Percentiles rank a stretch among this genome's conserved stretches.
Conservation (phyloP, 495 filamentous ascomycete species). For the Tuber melanosporum region DNA sequence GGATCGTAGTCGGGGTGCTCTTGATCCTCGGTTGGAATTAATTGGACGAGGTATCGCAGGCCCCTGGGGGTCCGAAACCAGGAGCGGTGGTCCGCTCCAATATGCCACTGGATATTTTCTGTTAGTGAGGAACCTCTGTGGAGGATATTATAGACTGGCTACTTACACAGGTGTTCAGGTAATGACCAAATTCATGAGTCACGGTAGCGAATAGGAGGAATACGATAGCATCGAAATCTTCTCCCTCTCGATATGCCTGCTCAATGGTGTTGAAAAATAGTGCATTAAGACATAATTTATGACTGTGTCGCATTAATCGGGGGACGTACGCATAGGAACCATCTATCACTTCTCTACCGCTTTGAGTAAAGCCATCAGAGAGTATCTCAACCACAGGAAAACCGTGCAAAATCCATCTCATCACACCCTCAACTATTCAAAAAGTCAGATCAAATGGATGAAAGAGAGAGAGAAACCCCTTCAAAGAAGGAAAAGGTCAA, state of each 20-base stretch:
- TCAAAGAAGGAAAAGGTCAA: not conserved
- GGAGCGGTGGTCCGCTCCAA: not conserved
- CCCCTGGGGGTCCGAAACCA: not conserved
- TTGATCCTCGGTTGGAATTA: not conserved
- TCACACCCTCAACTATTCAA: slow-evolving; percentile 17
- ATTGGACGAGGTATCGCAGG: not conserved
- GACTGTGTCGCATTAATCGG: not conserved
- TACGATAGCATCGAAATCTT: slow-evolving; percentile 14
- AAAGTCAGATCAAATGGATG: not conserved
- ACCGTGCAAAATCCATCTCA: slow-evolving; percentile 19
- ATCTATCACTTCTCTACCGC: not conserved
- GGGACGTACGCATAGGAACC: not conserved
- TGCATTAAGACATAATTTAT: slow-evolving; percentile 13
- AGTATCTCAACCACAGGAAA: slow-evolving; percentile 23
- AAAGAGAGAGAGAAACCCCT: not conserved
- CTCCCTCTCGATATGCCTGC: slow-evolving; percentile 3
- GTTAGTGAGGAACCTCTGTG: not conserved
- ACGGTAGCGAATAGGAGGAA: slow-evolving; percentile 12
- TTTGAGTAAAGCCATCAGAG: not conserved
- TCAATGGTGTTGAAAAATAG: slow-evolving; percentile 19
- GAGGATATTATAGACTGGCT: not conserved
- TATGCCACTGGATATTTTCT: not conserved
- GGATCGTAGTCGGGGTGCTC: not conserved
- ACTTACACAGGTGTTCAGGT: slow-evolving; percentile 17
- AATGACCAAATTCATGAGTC: slow-evolving; percentile 23